phyloP scores from a whole-genome alignment of 2,329 filamentous ascomycete species.

The Aspergillus sp. region DNA sequence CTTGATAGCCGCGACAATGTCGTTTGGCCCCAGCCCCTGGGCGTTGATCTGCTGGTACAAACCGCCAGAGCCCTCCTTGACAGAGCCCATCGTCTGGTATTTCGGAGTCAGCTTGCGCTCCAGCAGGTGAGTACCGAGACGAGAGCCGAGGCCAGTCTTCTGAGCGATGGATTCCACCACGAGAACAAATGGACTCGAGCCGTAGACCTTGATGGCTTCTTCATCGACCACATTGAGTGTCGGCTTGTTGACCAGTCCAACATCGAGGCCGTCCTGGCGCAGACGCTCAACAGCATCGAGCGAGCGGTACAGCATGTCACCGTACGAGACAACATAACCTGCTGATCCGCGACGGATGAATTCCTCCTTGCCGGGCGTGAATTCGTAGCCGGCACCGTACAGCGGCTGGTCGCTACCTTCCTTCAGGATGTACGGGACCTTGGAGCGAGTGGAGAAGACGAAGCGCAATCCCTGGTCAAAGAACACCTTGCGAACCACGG shows the following conservation, averaged over 20 bases:
- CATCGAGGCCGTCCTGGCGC: constrained; percentile 29
- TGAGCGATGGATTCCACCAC: constrained; percentile 35
- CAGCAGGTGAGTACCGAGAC: constrained; percentile 31
- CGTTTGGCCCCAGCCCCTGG: constrained; percentile 32
- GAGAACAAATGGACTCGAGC: constrained; percentile 31
- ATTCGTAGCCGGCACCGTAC: constrained; percentile 33
- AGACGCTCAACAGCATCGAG: constrained; percentile 35
- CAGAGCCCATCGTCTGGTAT: constrained; percentile 32
- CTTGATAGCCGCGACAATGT: constrained; percentile 28
- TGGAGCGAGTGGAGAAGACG: constrained; percentile 36
- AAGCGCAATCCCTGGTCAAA: constrained; percentile 34
- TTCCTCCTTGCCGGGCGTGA: constrained; percentile 34
- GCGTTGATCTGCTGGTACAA: constrained; percentile 34
- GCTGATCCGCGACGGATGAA: constrained; percentile 32
- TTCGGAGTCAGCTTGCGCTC: constrained; percentile 33
- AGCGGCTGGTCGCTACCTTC: constrained; percentile 30
- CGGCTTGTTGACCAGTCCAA: constrained; percentile 37
- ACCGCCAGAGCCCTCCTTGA: constrained; percentile 36
- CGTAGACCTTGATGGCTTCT: constrained; percentile 32
- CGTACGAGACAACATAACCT: constrained; percentile 35
- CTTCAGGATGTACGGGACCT: constrained; percentile 34
- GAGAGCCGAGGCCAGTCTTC: constrained; percentile 36
- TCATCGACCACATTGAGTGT: constrained; percentile 37
- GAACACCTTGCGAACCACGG: constrained; percentile 32
- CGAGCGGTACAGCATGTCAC: constrained; percentile 38